phyloP scores from a whole-genome alignment of 495 filamentous ascomycete genomes.

The Penicillium desertorum region DNA sequence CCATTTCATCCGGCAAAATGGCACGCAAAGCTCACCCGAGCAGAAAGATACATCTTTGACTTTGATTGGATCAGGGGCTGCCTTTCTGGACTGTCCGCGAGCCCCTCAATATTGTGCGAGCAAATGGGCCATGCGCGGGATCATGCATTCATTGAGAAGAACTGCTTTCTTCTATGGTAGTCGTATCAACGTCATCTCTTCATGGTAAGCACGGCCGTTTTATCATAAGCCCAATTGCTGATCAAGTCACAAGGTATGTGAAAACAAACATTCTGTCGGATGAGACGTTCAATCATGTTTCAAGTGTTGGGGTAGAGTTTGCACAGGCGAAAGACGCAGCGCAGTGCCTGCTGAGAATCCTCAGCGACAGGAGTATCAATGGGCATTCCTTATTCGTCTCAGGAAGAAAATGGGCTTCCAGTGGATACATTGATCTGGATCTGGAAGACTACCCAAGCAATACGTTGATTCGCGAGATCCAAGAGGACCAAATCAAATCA shows the following conservation, averaged over 20 bases:
- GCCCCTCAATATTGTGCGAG: too few species aligned
- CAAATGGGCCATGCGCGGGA: too few species aligned
- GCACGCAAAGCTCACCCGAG: too few species aligned
- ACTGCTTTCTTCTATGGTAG: too few species aligned
- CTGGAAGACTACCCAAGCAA: background rate
- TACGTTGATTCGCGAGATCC: slow-evolving; percentile 1
- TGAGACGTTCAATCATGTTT: slow-evolving; percentile 13
- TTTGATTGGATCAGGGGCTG: too few species aligned
- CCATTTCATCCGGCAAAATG: too few species aligned
- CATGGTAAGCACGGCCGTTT: too few species aligned
- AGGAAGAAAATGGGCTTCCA: slow-evolving; percentile 16
- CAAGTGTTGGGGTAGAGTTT: slow-evolving; percentile 19
- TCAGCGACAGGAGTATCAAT: slow-evolving; percentile 19
- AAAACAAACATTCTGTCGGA: slow-evolving; percentile 26
- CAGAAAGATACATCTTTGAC: too few species aligned
- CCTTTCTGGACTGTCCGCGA: too few species aligned
- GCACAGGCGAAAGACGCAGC: slow-evolving; percentile 19
- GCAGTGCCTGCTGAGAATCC: slow-evolving; percentile 20
- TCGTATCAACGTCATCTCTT: too few species aligned
- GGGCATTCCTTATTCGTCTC: slow-evolving; percentile 24
- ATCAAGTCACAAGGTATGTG: slow-evolving; percentile 20
- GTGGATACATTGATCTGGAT: slow-evolving; percentile 20
- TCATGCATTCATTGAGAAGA: too few species aligned
- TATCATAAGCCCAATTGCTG: too few species aligned
- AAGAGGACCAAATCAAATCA: slow-evolving; percentile 5